Evolutionary conservation across 306 rosid genomes (phyloP).

Genomic region (Dalbergia cultrata): DNA sequence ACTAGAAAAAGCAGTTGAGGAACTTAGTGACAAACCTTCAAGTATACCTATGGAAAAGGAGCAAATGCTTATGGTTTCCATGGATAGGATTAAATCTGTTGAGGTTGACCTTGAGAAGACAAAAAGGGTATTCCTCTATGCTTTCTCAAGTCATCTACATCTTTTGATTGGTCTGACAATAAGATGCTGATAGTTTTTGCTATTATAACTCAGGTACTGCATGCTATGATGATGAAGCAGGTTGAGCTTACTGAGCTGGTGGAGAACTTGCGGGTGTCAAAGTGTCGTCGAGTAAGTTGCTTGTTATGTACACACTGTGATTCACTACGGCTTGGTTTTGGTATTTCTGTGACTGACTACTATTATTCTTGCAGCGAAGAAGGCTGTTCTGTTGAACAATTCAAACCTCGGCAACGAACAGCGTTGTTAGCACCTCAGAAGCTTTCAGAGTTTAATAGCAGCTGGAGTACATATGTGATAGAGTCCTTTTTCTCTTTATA

Average conservation of each 20-base stretch:
- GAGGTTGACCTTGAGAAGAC: slow-evolving; percentile 86
- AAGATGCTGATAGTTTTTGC: slow-evolving; percentile 11
- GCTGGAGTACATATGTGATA: background rate
- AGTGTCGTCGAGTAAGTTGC: slow-evolving; percentile 61
- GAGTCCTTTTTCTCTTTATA: slow-evolving; percentile 21
- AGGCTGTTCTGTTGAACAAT: slow-evolving; percentile 57
- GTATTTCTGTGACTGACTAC: slow-evolving; percentile 9
- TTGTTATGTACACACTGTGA: background rate
- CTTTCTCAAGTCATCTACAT: slow-evolving; percentile 19
- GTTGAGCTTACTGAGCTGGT: slow-evolving; percentile 70
- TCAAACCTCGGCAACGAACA: background rate
- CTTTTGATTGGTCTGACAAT: slow-evolving; percentile 1
- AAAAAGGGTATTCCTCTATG: slow-evolving; percentile 65
- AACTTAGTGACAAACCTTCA: slow-evolving; percentile 68
- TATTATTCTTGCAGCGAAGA: slow-evolving; percentile 59
- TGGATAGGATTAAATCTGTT: slow-evolving; percentile 79
- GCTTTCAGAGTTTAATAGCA: slow-evolving; percentile 3
- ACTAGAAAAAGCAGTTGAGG: slow-evolving; percentile 64
- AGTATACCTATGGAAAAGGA: slow-evolving; percentile 79
- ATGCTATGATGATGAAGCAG: slow-evolving; percentile 72
- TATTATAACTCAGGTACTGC: slow-evolving; percentile 59
- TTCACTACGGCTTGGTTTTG: too few species aligned
- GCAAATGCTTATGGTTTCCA: slow-evolving; percentile 66
- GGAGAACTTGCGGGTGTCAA: slow-evolving; percentile 63
- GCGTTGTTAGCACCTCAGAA: slow-evolving; percentile 9